Base-by-base conservation (phyloP, 768 basidiomycete genomes). In the Xerocomus brunneocitrinus region DNA sequence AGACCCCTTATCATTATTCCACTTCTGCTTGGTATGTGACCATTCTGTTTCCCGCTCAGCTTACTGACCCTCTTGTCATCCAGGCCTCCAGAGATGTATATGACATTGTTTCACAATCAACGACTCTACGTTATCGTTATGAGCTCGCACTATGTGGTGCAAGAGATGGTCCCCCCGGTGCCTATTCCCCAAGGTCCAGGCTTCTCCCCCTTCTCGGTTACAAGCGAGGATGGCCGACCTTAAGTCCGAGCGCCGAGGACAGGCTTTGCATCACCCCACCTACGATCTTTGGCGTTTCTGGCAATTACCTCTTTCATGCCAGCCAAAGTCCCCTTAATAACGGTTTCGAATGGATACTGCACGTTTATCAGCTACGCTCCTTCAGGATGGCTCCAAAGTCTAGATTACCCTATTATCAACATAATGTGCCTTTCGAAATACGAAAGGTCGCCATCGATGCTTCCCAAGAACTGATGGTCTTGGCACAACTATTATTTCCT, bases 311-410 rank as follows among this genome's bases (percentile, higher is more conserved):
- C 53, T 69, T 66, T 59, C 68, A 70, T 52, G 68, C 64, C 25
- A 71, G 62, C 58, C 68, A 71, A 49, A 69, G 58, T 42, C 62
- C 63, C 56, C 53, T 66, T 47, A 58, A 67, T 52, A 64, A 69
- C n/a, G 58, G 58, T 25, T 71, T 66, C 43, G 59, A 66, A 56
- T 69, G 70, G 68, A 55, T 63, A 28, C 52, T 69, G 9, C 68
- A 70, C 40, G 58, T 69, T 52, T 69, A 71, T 54, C 62, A 70
- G n/a, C 48, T 69, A 40, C 68, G 68, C 50, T 70, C 68, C 28
- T 68, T 70, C 48, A 63, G 68, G 47, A 62, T 56, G 55, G 56
- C 52, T 1, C 67, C 59, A 36, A 54, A 57, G 48, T 42, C 63
- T 53, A 62, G 52, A 25, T 36, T 69, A 64, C 62, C 59, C 41